Base-by-base conservation (phyloP, 345 rosid species). In the Nephelium lappaceum region DNA sequence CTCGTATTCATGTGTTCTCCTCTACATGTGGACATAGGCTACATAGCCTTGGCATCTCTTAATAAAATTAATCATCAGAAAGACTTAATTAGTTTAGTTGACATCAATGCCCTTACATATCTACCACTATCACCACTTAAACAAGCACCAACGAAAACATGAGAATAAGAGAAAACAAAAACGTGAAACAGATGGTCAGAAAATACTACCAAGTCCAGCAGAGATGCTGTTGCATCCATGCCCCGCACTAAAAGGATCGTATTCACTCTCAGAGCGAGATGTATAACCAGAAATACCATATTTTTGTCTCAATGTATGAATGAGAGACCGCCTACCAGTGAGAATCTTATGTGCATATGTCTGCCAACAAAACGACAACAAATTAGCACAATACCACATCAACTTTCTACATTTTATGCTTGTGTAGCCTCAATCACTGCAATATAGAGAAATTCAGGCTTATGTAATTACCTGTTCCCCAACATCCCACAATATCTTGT, bases 211-310 rank as follows among this genome's bases (percentile, higher is more conserved):
- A 42, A 95, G 92, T 71, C 98, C 98, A 84, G 98, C 98, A 75
- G 97, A 95, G 65, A 95, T 77, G 77, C 98, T 92, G 81, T 86
- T 95, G 88, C 97, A 95, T 60, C 98, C 97, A 86, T 95, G 98
- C 31, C 92, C 95, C 4, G 92, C 84, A 58, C 94, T 95, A 87
- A 95, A 95, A n/a, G 97, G 88, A 85, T 95, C 98, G 74, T 87
- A 93, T 80, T 88, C 95, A 77, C 97, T 92, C 82, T 90, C 97
- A 69, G 85, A 85, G 38, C 84, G 90, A 71, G 90, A 87, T 53
- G 93, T 89, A 78, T 80, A 89, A 41, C 89, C 88, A 71, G 98
- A 92, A 69, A 85, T 84, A 74, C 95, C 91, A 69, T 86, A 81
- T 82, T 84, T 92, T 87, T 86, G 87, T 69, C 92, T 88, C 69